These are phyloP conservation scores for Torulaspora gathmanii DNA, from an alignment of 805 yeast species.

Conservation along the genomic window DNA sequence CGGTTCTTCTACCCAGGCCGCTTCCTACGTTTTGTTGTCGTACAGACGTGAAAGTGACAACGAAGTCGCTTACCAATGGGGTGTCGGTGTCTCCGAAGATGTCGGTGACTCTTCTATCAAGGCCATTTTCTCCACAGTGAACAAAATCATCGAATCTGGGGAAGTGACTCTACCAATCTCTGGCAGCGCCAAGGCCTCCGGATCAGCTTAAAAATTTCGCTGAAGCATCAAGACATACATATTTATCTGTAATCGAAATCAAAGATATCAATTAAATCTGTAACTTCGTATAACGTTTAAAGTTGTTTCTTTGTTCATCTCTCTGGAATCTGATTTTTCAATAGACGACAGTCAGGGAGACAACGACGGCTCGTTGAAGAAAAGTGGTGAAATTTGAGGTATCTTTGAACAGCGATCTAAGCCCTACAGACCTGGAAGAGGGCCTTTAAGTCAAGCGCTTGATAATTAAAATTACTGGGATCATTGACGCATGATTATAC, in stretches of 20 bases:
- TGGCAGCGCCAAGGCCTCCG: slow-evolving; percentile 16
- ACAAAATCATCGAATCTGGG: slow-evolving; percentile 36
- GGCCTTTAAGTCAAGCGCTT: background rate
- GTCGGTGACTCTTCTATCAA: slow-evolving; percentile 79
- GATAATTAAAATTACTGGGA: background rate
- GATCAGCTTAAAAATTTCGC: slow-evolving; percentile 16
- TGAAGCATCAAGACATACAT: slow-evolving; percentile 1
- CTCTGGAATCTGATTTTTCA: background rate
- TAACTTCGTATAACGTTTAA: slow-evolving; percentile 1
- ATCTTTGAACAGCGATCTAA: background rate
- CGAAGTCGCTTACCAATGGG: slow-evolving; percentile 57
- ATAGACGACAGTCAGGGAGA: background rate
- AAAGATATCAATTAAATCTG: background rate
- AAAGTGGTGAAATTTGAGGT: background rate
- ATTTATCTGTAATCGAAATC: slow-evolving; percentile 1
- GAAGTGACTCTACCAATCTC: slow-evolving; percentile 26
- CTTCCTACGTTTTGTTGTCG: slow-evolving; percentile 61
- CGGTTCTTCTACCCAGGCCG: slow-evolving; percentile 69
- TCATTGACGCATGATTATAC: slow-evolving; percentile 22
- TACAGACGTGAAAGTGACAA: slow-evolving; percentile 43
- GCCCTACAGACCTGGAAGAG: background rate
- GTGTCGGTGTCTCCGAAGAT: slow-evolving; percentile 89
- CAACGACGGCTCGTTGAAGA: background rate
- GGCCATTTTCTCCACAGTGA: slow-evolving; percentile 61
- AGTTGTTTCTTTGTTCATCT: background rate